Conservation (phyloP, 371 early-diverging fungal species). For the Mucor plumbeus region DNA sequence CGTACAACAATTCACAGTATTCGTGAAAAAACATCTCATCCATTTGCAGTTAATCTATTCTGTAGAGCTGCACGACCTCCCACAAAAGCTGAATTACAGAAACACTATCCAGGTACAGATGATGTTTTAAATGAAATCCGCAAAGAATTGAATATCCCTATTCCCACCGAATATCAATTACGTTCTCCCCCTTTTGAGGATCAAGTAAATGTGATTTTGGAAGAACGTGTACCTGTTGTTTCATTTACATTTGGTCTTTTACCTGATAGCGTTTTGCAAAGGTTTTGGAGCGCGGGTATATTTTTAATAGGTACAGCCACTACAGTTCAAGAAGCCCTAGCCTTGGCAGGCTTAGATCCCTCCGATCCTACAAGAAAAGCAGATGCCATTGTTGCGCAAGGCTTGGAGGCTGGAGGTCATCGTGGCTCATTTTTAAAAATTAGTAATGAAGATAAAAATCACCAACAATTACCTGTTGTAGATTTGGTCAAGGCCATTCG, state of each 20-base stretch:
- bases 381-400: constrained; percentile 51
- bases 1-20: constrained; percentile 43
- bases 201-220: constrained; percentile 43
- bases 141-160: constrained; percentile 29
- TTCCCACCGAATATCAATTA: constrained; percentile 32
- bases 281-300: constrained; percentile 36
- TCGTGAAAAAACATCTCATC: constrained; percentile 32
- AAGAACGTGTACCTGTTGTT: constrained; percentile 47
- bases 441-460: not conserved
- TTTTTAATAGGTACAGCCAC: constrained; percentile 56
- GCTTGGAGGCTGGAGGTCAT: constrained; percentile 53
- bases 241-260: constrained; percentile 54
- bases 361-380: constrained; percentile 31
- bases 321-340: constrained; percentile 40
- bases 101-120: constrained; percentile 32
- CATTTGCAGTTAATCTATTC: constrained; percentile 54
- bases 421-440: constrained; percentile 39
- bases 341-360: constrained; percentile 34
- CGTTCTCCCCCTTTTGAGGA: constrained; percentile 48
- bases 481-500: constrained; percentile 27
- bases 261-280: constrained; percentile 30
- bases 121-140: constrained; percentile 36
- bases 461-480: constrained; percentile 26
- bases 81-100: constrained; percentile 34
- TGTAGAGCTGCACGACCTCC: constrained; percentile 27